Percentiles rank a stretch among this genome's conserved stretches.
Conservation (phyloP, 225 moss, liverwort and hornwort species). For the Marchantia polymorpha region DNA sequence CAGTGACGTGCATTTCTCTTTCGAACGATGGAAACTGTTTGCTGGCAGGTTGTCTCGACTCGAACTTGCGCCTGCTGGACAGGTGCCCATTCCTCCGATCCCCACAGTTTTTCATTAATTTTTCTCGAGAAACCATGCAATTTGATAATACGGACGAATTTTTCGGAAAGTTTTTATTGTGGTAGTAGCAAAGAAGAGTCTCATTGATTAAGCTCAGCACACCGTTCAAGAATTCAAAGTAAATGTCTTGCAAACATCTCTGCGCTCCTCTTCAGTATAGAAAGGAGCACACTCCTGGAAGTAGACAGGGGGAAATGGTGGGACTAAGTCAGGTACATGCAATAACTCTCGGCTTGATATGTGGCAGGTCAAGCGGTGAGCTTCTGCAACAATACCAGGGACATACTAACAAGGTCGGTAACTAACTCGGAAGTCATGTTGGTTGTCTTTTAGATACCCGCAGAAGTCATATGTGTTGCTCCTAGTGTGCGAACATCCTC, state of each 20-base stretch:
- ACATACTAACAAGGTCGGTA: constrained; percentile 76
- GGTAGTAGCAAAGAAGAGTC: no score
- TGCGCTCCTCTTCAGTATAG: no score
- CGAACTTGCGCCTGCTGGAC: constrained; percentile 74
- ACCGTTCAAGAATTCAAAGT: no score
- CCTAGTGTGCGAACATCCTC: neutral
- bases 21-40: constrained; percentile 81
- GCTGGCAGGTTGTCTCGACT: constrained; percentile 81
- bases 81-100: constrained; percentile 37
- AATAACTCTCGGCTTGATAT: neutral
- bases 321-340: neutral
- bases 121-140: neutral
- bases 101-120: neutral
- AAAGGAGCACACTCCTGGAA: no score
- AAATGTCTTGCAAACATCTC: no score
- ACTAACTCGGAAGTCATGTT: neutral
- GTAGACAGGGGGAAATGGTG: neutral
- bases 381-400: constrained; percentile 86
- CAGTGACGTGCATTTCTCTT: constrained; percentile 67
- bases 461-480: neutral
- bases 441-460: constrained; percentile 9
- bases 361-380: constrained; percentile 76
- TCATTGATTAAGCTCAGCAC: no score
- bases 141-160: no score
- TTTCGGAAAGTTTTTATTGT: no score